Evolutionary conservation across 2,329 filamentous ascomycete species (phyloP), one percentile per base, ranked within the genome.

Genomic region (Trichocomaceae sp.): DNA sequence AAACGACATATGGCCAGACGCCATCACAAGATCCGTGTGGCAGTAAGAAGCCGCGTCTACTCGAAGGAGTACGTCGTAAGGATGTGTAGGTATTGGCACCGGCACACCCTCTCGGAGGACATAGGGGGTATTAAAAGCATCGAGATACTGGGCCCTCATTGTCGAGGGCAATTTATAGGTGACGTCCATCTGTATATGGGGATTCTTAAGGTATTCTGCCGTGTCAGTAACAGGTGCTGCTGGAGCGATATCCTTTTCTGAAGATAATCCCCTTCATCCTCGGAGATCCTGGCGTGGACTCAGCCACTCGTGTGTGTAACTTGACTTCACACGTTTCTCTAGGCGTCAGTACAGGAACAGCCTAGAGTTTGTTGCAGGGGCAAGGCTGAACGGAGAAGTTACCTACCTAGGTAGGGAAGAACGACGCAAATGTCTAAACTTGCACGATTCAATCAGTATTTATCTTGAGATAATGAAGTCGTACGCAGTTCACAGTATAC

Each of bases 181-280:
- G 17, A 47, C n/a, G 20, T 44, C 15, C 44, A 47, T 47, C 5
- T 31, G 22, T 9, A 17, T 53, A 8, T 29, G 31, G 3, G 31
- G 15, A 42, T 33, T 47, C 22, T 33, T 47, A n/a, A n/a, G n/a
- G 7, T 47, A 41, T 19, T 35, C 37, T 7, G 63, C 81, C 1
- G 78, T 75, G 59, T 81, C 83, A 56, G 71, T 79, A 0, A 80
- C 83, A 60, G 82, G 78, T 72, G 71, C 78, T 37, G 81, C 80
- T n/a, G 80, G 78, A 4, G 77, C 79, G 0, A 65, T 69, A 1
- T 78, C 60, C 83, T 81, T 58, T 57, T 70, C 0, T 64, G 69
- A 12, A 71, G 54, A 52, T 15, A 56, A 33, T 33, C 52, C 47
- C 22, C 33, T 45, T 42, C 48, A 49, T 45, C 47, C 42, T 26